Conservation (phyloP, 768 basidiomycete genomes). For the Suillus subalutaceus region DNA sequence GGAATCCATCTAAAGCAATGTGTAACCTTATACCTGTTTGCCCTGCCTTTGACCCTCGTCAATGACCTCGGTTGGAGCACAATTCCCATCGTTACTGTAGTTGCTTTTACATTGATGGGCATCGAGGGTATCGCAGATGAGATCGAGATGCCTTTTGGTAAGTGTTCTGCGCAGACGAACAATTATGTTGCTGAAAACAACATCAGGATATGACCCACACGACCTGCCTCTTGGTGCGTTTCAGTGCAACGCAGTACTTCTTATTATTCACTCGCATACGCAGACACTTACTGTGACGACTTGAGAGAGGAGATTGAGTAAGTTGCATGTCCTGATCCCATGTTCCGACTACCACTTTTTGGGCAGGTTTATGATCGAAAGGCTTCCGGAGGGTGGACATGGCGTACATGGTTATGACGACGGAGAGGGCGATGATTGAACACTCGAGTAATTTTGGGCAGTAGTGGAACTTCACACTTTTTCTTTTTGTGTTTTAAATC, state of each 20-base stretch:
- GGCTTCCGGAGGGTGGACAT: conserved; percentile 74
- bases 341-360: conserved; percentile 14
- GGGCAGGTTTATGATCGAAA: conserved; percentile 65
- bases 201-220: conserved; percentile 56
- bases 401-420: conserved; percentile 77
- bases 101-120: conserved; percentile 91
- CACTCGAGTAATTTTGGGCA: not conserved
- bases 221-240: conserved; percentile 78
- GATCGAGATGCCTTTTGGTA: conserved; percentile 95
- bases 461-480: conserved; percentile 1
- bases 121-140: conserved; percentile 96
- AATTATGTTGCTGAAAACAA: conserved; percentile 13
- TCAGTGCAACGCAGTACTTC: not conserved
- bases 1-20: conserved; percentile 95
- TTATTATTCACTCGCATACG: conserved; percentile 5
- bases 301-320: conserved; percentile 84
- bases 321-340: conserved; percentile 32
- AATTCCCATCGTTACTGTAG: conserved; percentile 82
- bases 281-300: conserved; percentile 85
- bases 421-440: conserved; percentile 81
- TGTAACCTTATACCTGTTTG: conserved; percentile 90
- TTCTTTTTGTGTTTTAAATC: not conserved
- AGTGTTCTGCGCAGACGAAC: conserved; percentile 19
- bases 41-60: conserved; percentile 85
- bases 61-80: conserved; percentile 82